Evolutionary conservation across 169 alveolate species (phyloP).

Genomic region (Fabrea salina): DNA sequence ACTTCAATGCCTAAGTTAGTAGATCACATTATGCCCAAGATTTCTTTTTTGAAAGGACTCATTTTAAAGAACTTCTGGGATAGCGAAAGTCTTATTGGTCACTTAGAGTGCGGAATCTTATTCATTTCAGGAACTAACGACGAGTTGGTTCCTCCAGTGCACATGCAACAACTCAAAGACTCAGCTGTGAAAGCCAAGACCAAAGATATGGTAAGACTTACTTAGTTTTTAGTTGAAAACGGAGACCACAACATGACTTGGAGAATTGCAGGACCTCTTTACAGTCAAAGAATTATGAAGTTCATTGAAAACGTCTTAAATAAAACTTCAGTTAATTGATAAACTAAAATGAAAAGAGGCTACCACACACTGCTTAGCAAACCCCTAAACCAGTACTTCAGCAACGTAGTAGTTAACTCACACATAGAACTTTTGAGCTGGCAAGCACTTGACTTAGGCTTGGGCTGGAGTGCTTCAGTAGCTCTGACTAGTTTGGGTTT

Average conservation of each 20-base stretch:
- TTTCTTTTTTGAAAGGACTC: slow-evolving; percentile 43
- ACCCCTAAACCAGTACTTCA: not conserved
- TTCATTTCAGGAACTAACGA: slow-evolving; percentile 41
- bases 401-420: not conserved
- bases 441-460: not conserved
- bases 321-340: too few species aligned
- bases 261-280: not conserved
- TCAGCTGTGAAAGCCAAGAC: not conserved
- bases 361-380: not conserved
- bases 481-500: not conserved
- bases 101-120: slow-evolving; percentile 21
- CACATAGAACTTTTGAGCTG: not conserved
- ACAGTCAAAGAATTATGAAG: not conserved
- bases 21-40: slow-evolving; percentile 57
- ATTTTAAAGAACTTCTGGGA: slow-evolving; percentile 68
- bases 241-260: slow-evolving; percentile 24
- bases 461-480: not conserved
- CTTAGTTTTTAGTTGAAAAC: not conserved
- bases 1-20: slow-evolving; percentile 73
- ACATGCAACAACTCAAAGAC: slow-evolving; percentile 1
- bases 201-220: not conserved
- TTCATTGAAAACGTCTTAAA: not conserved
- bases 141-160: slow-evolving; percentile 26
- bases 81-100: too few species aligned
- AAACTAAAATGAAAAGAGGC: too few species aligned